Evolutionary conservation across 768 basidiomycete genomes (phyloP).

Genomic region (Phaeotremella skinneri): DNA sequence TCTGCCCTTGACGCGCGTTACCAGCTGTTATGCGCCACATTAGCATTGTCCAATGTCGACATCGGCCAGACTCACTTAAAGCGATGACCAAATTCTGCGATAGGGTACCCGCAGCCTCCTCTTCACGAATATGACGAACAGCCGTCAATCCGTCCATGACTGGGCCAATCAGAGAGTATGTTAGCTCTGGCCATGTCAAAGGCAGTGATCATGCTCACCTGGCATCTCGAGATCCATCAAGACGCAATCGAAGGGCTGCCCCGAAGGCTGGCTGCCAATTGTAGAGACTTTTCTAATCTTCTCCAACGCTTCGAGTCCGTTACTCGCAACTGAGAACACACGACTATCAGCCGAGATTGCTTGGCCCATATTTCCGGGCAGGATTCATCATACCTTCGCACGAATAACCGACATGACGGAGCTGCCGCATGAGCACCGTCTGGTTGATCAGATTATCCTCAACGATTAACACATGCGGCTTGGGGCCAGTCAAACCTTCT

Average conservation of each 20-base stretch:
- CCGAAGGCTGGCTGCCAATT: constrained; percentile 5
- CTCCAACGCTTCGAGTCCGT: constrained; percentile 46
- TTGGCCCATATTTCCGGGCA: background rate
- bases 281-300: constrained; percentile 36
- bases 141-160: constrained; percentile 51
- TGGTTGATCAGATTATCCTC: constrained; percentile 51
- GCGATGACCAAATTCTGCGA: constrained; percentile 40
- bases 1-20: constrained; percentile 49
- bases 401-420: constrained; percentile 44
- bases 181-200: background rate
- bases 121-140: constrained; percentile 37
- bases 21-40: constrained; percentile 29
- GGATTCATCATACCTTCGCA: constrained; percentile 43
- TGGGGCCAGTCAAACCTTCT: constrained; percentile 13
- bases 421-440: constrained; percentile 41
- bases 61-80: constrained; percentile 32
- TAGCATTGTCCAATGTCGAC: background rate
- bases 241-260: constrained; percentile 40
- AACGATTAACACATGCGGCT: constrained; percentile 40
- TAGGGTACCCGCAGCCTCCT: constrained; percentile 38
- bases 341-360: constrained; percentile 9
- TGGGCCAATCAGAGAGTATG: background rate
- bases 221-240: constrained; percentile 50
- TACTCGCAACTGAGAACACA: constrained; percentile 27
- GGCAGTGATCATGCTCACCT: constrained; percentile 21